Percentiles rank a stretch among this genome's conserved stretches.
Conservation (phyloP, 2,329 filamentous ascomycete genomes). For the Colletotrichum musicola region DNA sequence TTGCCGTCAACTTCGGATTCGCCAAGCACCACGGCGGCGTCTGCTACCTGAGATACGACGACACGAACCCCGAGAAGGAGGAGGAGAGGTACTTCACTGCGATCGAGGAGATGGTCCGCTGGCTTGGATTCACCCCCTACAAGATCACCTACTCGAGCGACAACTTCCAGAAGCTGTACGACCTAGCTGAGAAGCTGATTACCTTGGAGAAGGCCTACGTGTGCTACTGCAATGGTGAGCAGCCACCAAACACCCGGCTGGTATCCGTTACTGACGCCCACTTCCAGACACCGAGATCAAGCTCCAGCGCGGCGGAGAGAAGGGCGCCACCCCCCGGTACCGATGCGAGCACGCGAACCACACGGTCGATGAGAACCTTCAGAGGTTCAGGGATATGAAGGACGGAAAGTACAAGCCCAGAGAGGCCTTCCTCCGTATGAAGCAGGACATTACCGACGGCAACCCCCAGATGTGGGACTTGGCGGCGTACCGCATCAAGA, state of each 20-base stretch:
- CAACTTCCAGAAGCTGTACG: slow-evolving; percentile 89
- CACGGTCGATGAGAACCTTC: slow-evolving; percentile 79
- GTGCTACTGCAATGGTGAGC: slow-evolving; percentile 80
- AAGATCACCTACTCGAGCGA: slow-evolving; percentile 90
- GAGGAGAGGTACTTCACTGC: slow-evolving; percentile 89
- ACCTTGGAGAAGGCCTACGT: slow-evolving; percentile 80
- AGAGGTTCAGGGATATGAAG: slow-evolving; percentile 89
- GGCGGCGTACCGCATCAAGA: slow-evolving; percentile 87
- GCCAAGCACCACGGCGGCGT: slow-evolving; percentile 82
- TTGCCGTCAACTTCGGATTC: slow-evolving; percentile 96
- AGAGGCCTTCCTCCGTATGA: slow-evolving; percentile 91
- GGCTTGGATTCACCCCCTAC: slow-evolving; percentile 72
- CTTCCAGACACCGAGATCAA: slow-evolving; percentile 80
- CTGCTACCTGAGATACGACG: slow-evolving; percentile 80
- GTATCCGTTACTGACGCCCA: slow-evolving; percentile 6
- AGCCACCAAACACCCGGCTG: too few species aligned
- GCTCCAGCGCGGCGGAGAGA: slow-evolving; percentile 84
- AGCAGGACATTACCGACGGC: slow-evolving; percentile 84
- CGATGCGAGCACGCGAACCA: slow-evolving; percentile 85
- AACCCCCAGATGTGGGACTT: slow-evolving; percentile 99
- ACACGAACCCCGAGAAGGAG: slow-evolving; percentile 95
- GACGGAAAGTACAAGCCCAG: slow-evolving; percentile 90
- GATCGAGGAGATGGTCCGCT: slow-evolving; percentile 89
- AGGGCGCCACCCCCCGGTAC: slow-evolving; percentile 76
- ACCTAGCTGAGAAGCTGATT: slow-evolving; percentile 88